Evolutionary conservation across 2,329 filamentous ascomycete species (phyloP).

Genomic region (Aspergillus sp.): DNA sequence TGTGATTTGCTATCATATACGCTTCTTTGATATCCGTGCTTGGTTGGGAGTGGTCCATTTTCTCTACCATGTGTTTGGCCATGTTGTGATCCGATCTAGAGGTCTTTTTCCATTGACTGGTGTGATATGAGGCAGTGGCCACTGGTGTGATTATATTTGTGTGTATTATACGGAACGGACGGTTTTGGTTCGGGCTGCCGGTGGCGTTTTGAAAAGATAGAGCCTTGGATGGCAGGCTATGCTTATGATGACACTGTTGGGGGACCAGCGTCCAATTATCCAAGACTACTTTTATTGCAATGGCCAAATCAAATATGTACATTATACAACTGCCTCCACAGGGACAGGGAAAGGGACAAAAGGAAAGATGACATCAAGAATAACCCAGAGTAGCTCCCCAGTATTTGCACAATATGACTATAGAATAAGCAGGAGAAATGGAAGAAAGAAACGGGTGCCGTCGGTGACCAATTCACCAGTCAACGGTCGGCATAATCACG

Average conservation of each 20-base stretch:
- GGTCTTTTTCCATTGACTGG: not conserved
- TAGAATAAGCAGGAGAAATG: conserved; percentile 1
- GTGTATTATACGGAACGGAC: not conserved
- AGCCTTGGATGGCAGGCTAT: no score
- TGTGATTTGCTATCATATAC: conserved; percentile 27
- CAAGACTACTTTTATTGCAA: conserved; percentile 23
- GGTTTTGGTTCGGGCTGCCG: not conserved
- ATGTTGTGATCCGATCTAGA: not conserved
- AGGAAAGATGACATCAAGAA: conserved; percentile 4
- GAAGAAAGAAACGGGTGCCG: conserved; percentile 3
- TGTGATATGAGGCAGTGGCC: not conserved
- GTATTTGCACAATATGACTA: conserved; percentile 7
- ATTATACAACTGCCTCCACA: conserved; percentile 23
- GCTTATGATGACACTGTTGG: not conserved
- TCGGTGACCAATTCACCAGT: conserved; percentile 1
- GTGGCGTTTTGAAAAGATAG: not conserved
- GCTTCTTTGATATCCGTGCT: conserved; percentile 10
- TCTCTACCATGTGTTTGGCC: not conserved
- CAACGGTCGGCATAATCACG: conserved; percentile 1
- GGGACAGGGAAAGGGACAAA: conserved; percentile 1
- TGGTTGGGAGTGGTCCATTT: not conserved
- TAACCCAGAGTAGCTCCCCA: conserved; percentile 5
- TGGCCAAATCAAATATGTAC: conserved; percentile 23
- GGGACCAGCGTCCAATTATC: conserved; percentile 3
- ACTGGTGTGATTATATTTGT: not conserved